Base-by-base conservation (phyloP, 2,329 filamentous ascomycete genomes). In the Diaporthe sp. region DNA sequence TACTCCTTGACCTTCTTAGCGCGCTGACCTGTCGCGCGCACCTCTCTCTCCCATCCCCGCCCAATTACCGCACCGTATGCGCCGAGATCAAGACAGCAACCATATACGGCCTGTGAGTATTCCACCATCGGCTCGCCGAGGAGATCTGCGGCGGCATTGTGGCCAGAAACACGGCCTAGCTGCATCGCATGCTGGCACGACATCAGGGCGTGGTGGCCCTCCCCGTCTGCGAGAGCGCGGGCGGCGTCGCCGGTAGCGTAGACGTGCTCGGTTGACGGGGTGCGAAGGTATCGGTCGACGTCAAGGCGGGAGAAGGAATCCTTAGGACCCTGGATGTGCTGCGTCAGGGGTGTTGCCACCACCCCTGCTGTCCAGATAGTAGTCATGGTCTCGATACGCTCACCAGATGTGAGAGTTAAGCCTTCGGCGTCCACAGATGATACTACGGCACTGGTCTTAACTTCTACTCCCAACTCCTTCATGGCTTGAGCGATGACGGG, bases 101-200 rank as follows among this genome's bases (percentile, higher is more conserved):
- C n/a, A 25, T 66, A 66, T 2, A 30, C 32, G 13, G 30, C 22
- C 44, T 66, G 63, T 1, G 63, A 51, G 44, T 66, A 66, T 13
- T 66, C 30, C 44, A 66, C 13, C 44, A 39, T 51, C 13, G 63
- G 44, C 8, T 51, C 63, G 13, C 30, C 63, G 8, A 66, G 13
- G 1, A 66, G 61, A 3, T 50, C 61, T 66, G 61, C 61, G 12
- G 44, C 44, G 12, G 42, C 30, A 35, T 66, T 66, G 42, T 66
- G 44, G 15, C 61, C 61, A 25, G 61, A 66, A 35, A 66, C 22
- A 2, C 61, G 61, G 61, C 61, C 61, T 10, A 66, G 61, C 44
- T 66, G 61, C 4, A 66, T 42, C 6, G 61, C 61, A 35, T 66
- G 61, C 44, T 66, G 61, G 22, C 61, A 66, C 22, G 61, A 66